Evolutionary conservation across 2,329 filamentous ascomycete species (phyloP).

Genomic region (Paraphoma chrysanthemicola): DNA sequence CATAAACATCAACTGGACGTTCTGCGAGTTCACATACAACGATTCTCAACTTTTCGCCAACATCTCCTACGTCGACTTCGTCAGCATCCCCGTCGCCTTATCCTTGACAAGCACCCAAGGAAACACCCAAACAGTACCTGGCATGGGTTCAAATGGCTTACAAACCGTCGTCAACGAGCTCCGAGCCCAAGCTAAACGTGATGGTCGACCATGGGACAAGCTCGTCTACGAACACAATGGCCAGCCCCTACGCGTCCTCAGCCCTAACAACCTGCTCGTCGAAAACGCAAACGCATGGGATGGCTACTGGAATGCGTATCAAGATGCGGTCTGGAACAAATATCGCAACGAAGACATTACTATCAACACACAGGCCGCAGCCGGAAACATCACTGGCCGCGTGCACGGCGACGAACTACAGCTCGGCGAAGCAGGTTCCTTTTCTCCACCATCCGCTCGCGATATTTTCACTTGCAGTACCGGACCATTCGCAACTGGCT

Average conservation of each 20-base stretch:
- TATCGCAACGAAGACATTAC: conserved; percentile 56
- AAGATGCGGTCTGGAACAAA: conserved; percentile 59
- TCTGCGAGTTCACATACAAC: conserved; percentile 58
- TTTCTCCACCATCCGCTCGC: conserved; percentile 61
- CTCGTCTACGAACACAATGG: conserved; percentile 58
- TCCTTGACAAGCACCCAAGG: conserved; percentile 54
- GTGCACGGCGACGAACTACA: conserved; percentile 52
- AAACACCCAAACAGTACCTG: conserved; percentile 56
- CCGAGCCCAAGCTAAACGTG: conserved; percentile 60
- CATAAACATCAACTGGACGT: conserved; percentile 54
- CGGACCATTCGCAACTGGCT: conserved; percentile 63
- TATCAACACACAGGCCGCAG: conserved; percentile 70
- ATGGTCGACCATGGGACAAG: conserved; percentile 67
- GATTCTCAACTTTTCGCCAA: conserved; percentile 57
- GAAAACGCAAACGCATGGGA: conserved; percentile 56
- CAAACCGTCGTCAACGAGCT: conserved; percentile 62
- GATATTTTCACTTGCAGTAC: conserved; percentile 74
- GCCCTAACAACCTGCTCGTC: conserved; percentile 56
- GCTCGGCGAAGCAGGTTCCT: conserved; percentile 55
- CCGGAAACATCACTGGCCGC: conserved; percentile 61
- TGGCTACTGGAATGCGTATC: conserved; percentile 61
- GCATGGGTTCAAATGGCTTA: conserved; percentile 65
- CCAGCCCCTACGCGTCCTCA: conserved; percentile 48
- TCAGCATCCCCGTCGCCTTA: conserved; percentile 55
- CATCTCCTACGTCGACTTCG: conserved; percentile 79